Evolutionary conservation across 1,139 yeast species (phyloP).

Genomic region (Kurtzmaniella quercitrusa): DNA sequence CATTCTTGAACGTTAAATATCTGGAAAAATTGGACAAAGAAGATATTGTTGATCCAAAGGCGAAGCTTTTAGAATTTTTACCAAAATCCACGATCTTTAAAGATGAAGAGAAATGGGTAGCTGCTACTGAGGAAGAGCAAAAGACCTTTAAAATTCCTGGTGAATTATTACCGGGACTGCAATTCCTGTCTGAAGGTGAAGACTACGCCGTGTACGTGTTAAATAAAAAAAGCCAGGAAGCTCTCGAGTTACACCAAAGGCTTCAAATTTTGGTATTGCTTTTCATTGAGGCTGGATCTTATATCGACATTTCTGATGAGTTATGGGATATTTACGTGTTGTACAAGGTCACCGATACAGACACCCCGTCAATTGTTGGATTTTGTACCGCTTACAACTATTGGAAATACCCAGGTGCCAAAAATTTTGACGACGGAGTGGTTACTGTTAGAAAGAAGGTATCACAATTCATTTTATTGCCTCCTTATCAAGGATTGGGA

Average conservation of each 20-base stretch:
- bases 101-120: conserved; percentile 68
- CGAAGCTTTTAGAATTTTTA: conserved; percentile 51
- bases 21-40: conserved; percentile 45
- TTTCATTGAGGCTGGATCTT: conserved; percentile 92
- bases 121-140: conserved; percentile 47
- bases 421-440: conserved; percentile 49
- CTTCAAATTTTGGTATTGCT: conserved; percentile 76
- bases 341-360: conserved; percentile 41
- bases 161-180: conserved; percentile 23
- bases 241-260: conserved; percentile 59
- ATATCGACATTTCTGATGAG: conserved; percentile 70
- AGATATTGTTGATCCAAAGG: conserved; percentile 50
- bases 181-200: conserved; percentile 29
- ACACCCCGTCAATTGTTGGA: conserved; percentile 55
- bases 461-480: conserved; percentile 82
- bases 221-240: conserved; percentile 33
- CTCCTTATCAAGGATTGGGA: conserved; percentile 69
- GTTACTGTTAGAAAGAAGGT: conserved; percentile 60
- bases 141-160: conserved; percentile 47
- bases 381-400: conserved; percentile 82
- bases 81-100: conserved; percentile 59
- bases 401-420: conserved; percentile 66
- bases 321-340: conserved; percentile 65
- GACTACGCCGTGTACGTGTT: conserved; percentile 35
- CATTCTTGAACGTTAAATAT: conserved; percentile 56